Conservation (phyloP, 371 early-diverging fungal species). For the Batkoa obscura region DNA sequence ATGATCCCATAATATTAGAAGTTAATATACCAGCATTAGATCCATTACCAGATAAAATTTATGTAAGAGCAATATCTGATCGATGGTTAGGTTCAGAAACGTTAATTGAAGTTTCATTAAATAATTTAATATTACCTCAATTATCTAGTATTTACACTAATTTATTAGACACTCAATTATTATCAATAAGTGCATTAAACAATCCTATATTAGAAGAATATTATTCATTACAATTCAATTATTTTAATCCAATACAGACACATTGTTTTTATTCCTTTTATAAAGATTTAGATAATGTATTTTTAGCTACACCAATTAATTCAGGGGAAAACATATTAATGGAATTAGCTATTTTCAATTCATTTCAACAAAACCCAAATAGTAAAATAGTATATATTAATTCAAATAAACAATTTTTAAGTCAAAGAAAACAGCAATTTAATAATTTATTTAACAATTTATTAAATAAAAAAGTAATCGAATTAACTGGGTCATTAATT, state of each 20-base stretch:
- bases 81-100: constrained; percentile 85
- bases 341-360: constrained; percentile 82
- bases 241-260: constrained; percentile 97
- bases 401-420: constrained; percentile 98
- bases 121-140: constrained; percentile 70
- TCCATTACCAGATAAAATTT: constrained; percentile 74
- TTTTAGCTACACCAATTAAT: constrained; percentile 97
- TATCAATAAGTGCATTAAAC: constrained; percentile 66
- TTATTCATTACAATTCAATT: constrained; percentile 54
- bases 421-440: constrained; percentile 91
- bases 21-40: constrained; percentile 80
- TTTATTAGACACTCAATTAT: constrained; percentile 66
- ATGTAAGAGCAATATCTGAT: constrained; percentile 76
- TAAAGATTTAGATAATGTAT: constrained; percentile 57
- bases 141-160: constrained; percentile 72
- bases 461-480: constrained; percentile 68
- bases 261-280: constrained; percentile 94
- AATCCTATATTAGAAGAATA: constrained; percentile 61
- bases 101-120: constrained; percentile 65
- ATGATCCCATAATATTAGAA: constrained; percentile 34
- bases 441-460: constrained; percentile 44
- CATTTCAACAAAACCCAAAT: constrained; percentile 63
- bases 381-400: constrained; percentile 95
- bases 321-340: constrained; percentile 98
- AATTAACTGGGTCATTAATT: constrained; percentile 94